phyloP scores from a whole-genome alignment of 2,329 filamentous ascomycete species.

The Aspergillus sojae region DNA sequence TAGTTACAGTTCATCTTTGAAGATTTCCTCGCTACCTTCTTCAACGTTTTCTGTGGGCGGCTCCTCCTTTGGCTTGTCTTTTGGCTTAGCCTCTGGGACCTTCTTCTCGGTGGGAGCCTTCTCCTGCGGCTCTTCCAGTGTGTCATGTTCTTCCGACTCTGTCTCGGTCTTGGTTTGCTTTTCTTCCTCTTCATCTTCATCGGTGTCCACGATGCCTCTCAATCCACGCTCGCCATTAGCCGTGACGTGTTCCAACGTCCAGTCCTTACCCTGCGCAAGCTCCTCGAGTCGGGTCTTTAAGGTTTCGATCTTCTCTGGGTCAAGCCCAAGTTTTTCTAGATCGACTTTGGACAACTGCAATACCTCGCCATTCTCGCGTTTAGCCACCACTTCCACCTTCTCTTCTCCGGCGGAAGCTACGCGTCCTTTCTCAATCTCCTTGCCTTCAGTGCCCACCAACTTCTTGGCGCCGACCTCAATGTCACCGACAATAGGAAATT shows the following conservation, averaged over 20 bases:
- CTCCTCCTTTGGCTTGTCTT: conserved; percentile 2
- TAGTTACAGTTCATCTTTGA: conserved; percentile 41
- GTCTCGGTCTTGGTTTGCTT: conserved; percentile 9
- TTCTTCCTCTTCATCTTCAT: conserved; percentile 52
- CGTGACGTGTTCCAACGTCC: conserved; percentile 81
- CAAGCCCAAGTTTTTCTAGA: conserved; percentile 68
- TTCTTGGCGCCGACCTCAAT: conserved; percentile 61
- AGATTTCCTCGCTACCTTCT: conserved; percentile 42
- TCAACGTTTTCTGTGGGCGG: conserved; percentile 17
- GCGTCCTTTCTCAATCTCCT: conserved; percentile 59
- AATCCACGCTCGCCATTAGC: conserved; percentile 67
- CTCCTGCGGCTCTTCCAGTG: not conserved
- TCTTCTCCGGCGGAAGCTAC: conserved; percentile 56
- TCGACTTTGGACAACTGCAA: conserved; percentile 66
- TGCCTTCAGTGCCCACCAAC: conserved; percentile 58
- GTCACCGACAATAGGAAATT: conserved; percentile 55
- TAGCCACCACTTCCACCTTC: conserved; percentile 52
- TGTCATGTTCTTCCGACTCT: conserved; percentile 15
- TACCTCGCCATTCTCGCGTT: conserved; percentile 64
- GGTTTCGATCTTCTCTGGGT: conserved; percentile 68
- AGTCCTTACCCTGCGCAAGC: conserved; percentile 70
- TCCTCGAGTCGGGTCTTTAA: conserved; percentile 70
- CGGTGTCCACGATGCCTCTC: conserved; percentile 67
- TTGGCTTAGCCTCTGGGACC: conserved; percentile 6
- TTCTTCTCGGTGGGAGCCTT: conserved; percentile 19